Evolutionary conservation across 257 asterid species (phyloP).

Genomic region (Orobanche coerulescens): DNA sequence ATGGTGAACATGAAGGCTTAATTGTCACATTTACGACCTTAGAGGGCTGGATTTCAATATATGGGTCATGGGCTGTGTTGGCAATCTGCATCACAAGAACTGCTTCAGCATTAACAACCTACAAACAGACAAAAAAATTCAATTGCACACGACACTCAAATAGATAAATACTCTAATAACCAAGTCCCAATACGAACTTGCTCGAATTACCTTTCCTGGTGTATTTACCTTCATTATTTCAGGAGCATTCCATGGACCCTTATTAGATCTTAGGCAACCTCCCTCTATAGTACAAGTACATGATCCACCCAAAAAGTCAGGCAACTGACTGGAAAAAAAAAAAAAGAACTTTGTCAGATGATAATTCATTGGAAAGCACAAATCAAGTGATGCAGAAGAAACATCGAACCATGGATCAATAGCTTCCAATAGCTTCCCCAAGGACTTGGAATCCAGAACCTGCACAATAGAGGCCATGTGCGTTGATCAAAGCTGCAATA

Average conservation of each 20-base stretch:
- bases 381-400: constrained; percentile 19
- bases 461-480: constrained; percentile 24
- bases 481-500: constrained; percentile 15
- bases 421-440: constrained; percentile 69
- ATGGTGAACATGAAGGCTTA: background rate
- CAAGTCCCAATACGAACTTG: background rate
- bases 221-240: constrained; percentile 68
- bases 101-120: constrained; percentile 67
- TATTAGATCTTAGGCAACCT: constrained; percentile 81
- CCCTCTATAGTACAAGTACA: constrained; percentile 72
- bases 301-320: constrained; percentile 90
- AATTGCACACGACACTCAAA: constrained; percentile 29
- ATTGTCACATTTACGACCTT: constrained; percentile 37
- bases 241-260: constrained; percentile 95
- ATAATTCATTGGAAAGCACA: constrained; percentile 12
- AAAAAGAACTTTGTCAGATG: constrained; percentile 20
- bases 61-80: constrained; percentile 40
- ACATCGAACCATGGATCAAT: constrained; percentile 58
- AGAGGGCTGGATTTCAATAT: constrained; percentile 32
- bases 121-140: constrained; percentile 18
- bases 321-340: constrained; percentile 60
- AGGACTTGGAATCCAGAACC: constrained; percentile 83
- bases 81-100: constrained; percentile 39
- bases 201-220: constrained; percentile 1
- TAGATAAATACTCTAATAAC: constrained; percentile 2